phyloP scores from a whole-genome alignment of 2,329 filamentous ascomycete species.

The Neonectria punicea region DNA sequence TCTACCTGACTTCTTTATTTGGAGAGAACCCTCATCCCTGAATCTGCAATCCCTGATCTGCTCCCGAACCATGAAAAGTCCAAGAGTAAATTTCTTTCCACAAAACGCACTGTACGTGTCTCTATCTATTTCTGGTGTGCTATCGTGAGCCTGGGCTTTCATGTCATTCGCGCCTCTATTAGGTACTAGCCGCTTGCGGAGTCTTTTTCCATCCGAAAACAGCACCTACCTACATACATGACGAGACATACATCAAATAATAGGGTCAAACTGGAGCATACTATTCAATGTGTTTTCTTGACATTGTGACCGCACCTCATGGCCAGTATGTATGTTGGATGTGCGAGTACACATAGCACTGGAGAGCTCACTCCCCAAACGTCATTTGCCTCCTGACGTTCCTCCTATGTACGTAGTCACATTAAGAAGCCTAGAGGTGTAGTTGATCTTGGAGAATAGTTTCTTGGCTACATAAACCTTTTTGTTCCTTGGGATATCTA shows the following conservation, averaged over 20 bases:
- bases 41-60: constrained; percentile 16
- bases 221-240: not conserved
- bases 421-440: not conserved
- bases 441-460: not conserved
- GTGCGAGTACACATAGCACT: no score
- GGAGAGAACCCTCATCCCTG: constrained; percentile 6
- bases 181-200: not conserved
- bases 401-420: not conserved
- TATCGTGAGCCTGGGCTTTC: not conserved
- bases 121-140: no score
- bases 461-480: constrained; percentile 12
- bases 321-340: not conserved
- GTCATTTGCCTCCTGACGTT: not conserved
- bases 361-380: not conserved
- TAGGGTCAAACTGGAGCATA: not conserved
- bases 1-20: not conserved
- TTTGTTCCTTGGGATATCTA: constrained; percentile 25
- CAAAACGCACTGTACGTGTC: not conserved
- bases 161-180: not conserved
- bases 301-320: not conserved
- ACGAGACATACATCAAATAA: not conserved
- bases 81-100: constrained; percentile 3
- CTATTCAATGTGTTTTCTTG: not conserved
- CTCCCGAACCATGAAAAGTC: constrained; percentile 5
- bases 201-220: not conserved